Percentiles rank a stretch among this genome's conserved stretches.
phyloP scores from a whole-genome alignment of 768 basidiomycete species.

The Dentipellis sp. region DNA sequence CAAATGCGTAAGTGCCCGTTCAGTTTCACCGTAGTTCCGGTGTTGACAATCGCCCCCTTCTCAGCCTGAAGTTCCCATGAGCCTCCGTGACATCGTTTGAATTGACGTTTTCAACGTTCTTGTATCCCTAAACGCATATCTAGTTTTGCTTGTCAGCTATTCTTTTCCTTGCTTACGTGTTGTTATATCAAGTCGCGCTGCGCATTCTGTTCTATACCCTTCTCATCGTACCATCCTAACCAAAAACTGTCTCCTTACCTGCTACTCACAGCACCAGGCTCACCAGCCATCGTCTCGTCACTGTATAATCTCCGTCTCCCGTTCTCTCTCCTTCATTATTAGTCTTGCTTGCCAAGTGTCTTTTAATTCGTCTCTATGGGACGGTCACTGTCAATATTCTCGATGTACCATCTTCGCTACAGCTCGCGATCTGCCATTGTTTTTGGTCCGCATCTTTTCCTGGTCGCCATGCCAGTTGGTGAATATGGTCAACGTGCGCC shows the following conservation, averaged over 20 bases:
- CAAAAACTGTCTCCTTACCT: slow-evolving; percentile 60
- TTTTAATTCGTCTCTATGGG: slow-evolving; percentile 13
- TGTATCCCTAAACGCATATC: slow-evolving; percentile 76
- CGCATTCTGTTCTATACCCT: slow-evolving; percentile 63
- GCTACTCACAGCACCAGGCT: slow-evolving; percentile 28
- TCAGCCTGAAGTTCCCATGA: slow-evolving; percentile 87
- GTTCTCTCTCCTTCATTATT: slow-evolving; percentile 2
- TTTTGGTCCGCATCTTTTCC: slow-evolving; percentile 16
- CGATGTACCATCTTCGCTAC: slow-evolving; percentile 90
- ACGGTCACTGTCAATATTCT: slow-evolving; percentile 37
- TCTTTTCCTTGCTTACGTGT: slow-evolving; percentile 25
- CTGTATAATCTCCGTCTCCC: slow-evolving; percentile 56
- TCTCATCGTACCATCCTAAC: slow-evolving; percentile 37
- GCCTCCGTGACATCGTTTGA: slow-evolving; percentile 83
- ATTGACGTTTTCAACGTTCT: slow-evolving; percentile 38
- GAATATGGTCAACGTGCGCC: slow-evolving; percentile 72
- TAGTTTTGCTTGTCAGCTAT: slow-evolving; percentile 14
- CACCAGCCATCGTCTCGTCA: slow-evolving; percentile 34
- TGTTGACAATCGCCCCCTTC: slow-evolving; percentile 15
- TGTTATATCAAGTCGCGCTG: slow-evolving; percentile 37
- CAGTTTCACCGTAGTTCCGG: neutral
- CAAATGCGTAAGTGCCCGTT: slow-evolving; percentile 67
- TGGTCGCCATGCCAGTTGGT: slow-evolving; percentile 76
- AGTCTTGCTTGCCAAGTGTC: slow-evolving; percentile 14
- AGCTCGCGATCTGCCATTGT: slow-evolving; percentile 60